These are phyloP conservation scores for Aspergillus homomorphus DNA, from an alignment of 495 filamentous ascomycete genomes.

Conservation along the genomic window DNA sequence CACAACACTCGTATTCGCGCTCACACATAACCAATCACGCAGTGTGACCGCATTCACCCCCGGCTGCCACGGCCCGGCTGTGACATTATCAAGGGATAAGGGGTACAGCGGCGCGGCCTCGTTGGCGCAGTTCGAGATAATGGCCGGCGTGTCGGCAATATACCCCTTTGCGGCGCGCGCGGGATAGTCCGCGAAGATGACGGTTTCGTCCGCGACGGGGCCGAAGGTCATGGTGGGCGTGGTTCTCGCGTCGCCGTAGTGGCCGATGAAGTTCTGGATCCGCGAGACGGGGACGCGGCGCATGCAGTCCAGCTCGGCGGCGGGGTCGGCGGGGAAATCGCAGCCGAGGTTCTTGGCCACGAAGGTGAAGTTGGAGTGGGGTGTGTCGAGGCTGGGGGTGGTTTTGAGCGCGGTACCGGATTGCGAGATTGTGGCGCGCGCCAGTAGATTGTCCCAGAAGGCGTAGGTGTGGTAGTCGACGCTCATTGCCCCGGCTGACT, in stretches of 20 bases:
- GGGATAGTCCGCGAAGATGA: slow-evolving; percentile 11
- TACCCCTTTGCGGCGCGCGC: slow-evolving; percentile 11
- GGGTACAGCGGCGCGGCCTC: not conserved
- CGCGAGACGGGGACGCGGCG: slow-evolving; percentile 28
- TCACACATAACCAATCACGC: slow-evolving; percentile 13
- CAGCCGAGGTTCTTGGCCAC: slow-evolving; percentile 42
- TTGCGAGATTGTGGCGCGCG: slow-evolving; percentile 41
- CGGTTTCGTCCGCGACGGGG: slow-evolving; percentile 13
- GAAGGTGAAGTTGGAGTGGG: slow-evolving; percentile 36
- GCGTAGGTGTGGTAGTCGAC: slow-evolving; percentile 50
- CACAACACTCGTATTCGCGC: slow-evolving; percentile 12
- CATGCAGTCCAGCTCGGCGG: slow-evolving; percentile 44
- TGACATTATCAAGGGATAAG: slow-evolving; percentile 3
- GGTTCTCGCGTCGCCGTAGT: slow-evolving; percentile 1
- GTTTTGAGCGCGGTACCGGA: slow-evolving; percentile 31
- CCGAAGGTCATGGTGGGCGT: slow-evolving; percentile 7
- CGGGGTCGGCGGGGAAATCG: slow-evolving; percentile 21
- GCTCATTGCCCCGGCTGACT: slow-evolving; percentile 24
- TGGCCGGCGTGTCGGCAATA: not conserved
- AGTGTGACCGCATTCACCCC: not conserved
- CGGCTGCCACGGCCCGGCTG: not conserved
- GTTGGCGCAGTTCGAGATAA: not conserved
- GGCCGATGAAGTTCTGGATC: slow-evolving; percentile 33
- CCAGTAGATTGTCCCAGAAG: slow-evolving; percentile 34
- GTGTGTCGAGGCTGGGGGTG: not conserved